These are phyloP conservation scores for Dalbergia cochinchinensis DNA, from an alignment of 306 rosid genomes.

Conservation along the genomic window DNA sequence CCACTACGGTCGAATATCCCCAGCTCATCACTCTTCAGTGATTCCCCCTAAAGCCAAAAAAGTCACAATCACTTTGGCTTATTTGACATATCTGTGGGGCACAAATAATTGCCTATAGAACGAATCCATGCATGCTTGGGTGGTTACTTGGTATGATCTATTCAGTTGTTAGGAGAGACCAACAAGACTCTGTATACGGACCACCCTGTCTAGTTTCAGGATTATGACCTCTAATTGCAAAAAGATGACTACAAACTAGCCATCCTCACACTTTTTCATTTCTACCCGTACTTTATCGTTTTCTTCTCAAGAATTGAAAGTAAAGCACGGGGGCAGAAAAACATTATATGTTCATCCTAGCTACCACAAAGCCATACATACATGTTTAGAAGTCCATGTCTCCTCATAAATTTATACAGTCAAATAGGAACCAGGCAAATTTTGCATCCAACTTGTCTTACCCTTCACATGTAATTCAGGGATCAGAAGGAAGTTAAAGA, in stretches of 20 bases:
- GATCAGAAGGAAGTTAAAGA: slow-evolving; percentile 2
- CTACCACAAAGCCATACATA: slow-evolving; percentile 23
- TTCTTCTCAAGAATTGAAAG: not conserved
- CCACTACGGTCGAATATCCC: no score
- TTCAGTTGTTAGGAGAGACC: not conserved
- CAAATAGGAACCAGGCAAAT: slow-evolving; percentile 20
- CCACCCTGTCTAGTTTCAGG: no score
- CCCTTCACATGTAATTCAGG: slow-evolving; percentile 25
- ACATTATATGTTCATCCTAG: not conserved
- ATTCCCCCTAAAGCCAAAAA: no score
- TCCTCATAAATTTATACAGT: slow-evolving; percentile 33
- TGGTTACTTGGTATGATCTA: no score
- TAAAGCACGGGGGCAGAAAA: not conserved
- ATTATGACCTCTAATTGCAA: not conserved
- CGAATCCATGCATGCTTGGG: no score
- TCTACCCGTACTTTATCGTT: not conserved
- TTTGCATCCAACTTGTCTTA: slow-evolving; percentile 42
- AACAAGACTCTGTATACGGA: not conserved
- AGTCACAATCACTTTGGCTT: no score
- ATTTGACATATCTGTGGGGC: no score
- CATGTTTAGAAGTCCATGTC: slow-evolving; percentile 18
- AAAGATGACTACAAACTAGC: not conserved
- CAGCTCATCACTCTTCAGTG: no score
- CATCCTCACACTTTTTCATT: not conserved
- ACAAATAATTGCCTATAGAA: no score